A percentile compares a stretch with the other conserved stretches of the same genome.
Evolutionary conservation across 2,329 filamentous ascomycete genomes (phyloP).

Genomic region (Fusarium ramigenum): DNA sequence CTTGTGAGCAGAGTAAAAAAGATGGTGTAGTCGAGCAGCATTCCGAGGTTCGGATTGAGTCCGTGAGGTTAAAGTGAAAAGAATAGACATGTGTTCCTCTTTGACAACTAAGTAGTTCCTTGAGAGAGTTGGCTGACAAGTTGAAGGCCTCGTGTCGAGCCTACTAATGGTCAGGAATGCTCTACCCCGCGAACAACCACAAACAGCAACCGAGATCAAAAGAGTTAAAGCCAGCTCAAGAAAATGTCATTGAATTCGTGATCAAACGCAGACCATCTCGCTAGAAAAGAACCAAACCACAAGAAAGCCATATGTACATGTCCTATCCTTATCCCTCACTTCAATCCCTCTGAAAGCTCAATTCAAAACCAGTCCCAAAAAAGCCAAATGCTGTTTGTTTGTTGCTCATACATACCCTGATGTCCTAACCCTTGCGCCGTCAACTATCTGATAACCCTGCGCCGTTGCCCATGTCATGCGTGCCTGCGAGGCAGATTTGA

Average conservation of each 20-base stretch:
- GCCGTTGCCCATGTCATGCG: constrained; percentile 29
- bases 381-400: constrained; percentile 7
- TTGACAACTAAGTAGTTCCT: not conserved
- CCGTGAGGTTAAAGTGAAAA: not conserved
- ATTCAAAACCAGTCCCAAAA: constrained; percentile 2
- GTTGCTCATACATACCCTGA: constrained; percentile 14
- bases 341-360: not conserved
- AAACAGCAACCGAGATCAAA: not conserved
- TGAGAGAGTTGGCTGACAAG: not conserved
- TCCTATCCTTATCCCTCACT: not conserved
- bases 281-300: not conserved
- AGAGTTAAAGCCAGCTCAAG: not conserved
- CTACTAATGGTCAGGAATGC: not conserved
- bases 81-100: constrained; percentile 23
- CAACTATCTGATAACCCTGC: constrained; percentile 5
- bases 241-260: constrained; percentile 30
- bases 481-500: constrained; percentile 34
- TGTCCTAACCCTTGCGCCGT: constrained; percentile 21
- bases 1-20: not conserved
- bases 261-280: constrained; percentile 3
- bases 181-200: not conserved
- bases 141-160: not conserved
- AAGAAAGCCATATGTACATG: constrained; percentile 25
- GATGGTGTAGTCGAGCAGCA: constrained; percentile 27
- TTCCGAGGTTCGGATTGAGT: constrained; percentile 23